Evolutionary conservation across 108 stramenopile species (phyloP).

Genomic region (Nitzschia inconspicua): DNA sequence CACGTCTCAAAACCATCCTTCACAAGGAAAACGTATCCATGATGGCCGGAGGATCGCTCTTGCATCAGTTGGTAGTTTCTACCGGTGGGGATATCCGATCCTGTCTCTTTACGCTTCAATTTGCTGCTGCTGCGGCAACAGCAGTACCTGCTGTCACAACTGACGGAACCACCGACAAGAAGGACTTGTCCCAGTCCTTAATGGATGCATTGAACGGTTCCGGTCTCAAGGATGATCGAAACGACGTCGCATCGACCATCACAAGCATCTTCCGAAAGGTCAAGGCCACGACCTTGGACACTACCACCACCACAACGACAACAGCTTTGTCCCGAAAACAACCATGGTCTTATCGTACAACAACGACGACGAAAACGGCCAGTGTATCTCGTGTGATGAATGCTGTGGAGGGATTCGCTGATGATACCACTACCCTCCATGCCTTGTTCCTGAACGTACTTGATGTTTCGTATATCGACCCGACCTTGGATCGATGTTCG

Average conservation of each 20-base stretch:
- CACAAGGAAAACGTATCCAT: conserved; percentile 57
- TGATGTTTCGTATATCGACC: conserved; percentile 74
- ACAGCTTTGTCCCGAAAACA: no score
- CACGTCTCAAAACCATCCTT: conserved; percentile 80
- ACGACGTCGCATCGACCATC: conserved; percentile 60
- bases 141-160: not conserved
- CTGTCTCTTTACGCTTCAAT: conserved; percentile 92
- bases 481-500: conserved; percentile 71
- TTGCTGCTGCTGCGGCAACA: conserved; percentile 56
- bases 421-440: conserved; percentile 63
- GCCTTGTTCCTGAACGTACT: conserved; percentile 67
- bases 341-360: not conserved
- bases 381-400: conserved; percentile 16
- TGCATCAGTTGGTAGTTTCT: conserved; percentile 64
- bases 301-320: not conserved
- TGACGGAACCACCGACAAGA: not conserved
- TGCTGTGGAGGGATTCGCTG: conserved; percentile 49
- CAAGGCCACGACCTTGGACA: conserved; percentile 18
- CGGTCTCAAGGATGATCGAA: conserved; percentile 76
- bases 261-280: conserved; percentile 60
- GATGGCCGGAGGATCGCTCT: conserved; percentile 42
- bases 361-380: not conserved
- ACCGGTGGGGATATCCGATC: conserved; percentile 88
- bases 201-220: conserved; percentile 44
- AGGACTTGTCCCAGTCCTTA: conserved; percentile 56